A percentile compares a stretch with the other conserved stretches of the same genome.
These are phyloP conservation scores for Venturiaceae sp. DNA, from an alignment of 2,329 filamentous ascomycete species.

Conservation along the genomic window DNA sequence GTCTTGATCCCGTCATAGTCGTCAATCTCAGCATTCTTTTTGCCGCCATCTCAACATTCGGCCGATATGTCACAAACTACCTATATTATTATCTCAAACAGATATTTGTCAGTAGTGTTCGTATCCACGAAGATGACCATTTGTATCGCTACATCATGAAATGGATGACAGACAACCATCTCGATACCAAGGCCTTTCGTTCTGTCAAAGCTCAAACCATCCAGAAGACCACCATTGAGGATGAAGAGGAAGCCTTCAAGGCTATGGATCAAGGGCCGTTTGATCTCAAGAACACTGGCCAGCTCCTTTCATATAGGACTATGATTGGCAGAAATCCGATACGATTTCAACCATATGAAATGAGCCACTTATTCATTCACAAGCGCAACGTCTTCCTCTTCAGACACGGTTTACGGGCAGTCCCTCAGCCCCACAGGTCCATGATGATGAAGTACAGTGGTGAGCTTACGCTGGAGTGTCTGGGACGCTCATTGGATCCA, in stretches of 20 bases:
- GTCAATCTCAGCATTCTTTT: constrained; percentile 6
- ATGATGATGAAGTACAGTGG: not conserved
- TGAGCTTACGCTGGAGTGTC: constrained; percentile 4
- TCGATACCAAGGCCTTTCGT: constrained; percentile 4
- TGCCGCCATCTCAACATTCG: constrained; percentile 4
- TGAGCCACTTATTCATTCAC: constrained; percentile 5
- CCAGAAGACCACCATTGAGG: constrained; percentile 6
- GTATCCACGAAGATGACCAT: constrained; percentile 7
- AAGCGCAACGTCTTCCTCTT: constrained; percentile 7
- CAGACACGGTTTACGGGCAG: not conserved
- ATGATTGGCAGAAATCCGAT: constrained; percentile 8
- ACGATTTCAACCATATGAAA: constrained; percentile 4
- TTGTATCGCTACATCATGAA: constrained; percentile 7
- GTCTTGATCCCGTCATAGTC: constrained; percentile 5
- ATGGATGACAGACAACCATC: constrained; percentile 7
- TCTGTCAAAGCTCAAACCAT: constrained; percentile 6
- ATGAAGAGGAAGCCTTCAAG: constrained; percentile 7
- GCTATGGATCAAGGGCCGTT: not conserved
- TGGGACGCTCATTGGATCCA: constrained; percentile 1
- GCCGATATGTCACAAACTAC: constrained; percentile 6
- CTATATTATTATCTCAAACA: constrained; percentile 1
- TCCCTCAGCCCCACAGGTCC: not conserved
- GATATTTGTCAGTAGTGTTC: not conserved
- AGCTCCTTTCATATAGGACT: constrained; percentile 5
- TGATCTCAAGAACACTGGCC: not conserved